Percentiles rank a stretch among this genome's conserved stretches.
Conservation (phyloP, 1,284 basidiomycete genomes). For the Moniliophthora roreri region DNA sequence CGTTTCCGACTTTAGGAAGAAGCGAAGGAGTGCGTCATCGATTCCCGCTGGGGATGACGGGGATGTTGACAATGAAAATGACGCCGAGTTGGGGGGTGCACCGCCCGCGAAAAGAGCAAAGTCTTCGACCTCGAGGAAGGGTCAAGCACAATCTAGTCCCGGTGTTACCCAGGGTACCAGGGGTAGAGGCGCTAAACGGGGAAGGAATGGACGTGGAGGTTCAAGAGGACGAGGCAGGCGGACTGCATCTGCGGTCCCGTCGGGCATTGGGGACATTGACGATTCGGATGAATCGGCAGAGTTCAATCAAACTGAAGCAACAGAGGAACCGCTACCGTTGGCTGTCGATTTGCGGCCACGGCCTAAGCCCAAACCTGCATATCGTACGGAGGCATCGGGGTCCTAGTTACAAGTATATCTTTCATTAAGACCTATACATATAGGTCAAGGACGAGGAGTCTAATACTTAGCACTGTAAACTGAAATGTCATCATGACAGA, state of each 20-base stretch:
- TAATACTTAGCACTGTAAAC: no score
- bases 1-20: constrained; percentile 76
- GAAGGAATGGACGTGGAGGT: not conserved
- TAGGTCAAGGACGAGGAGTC: no score
- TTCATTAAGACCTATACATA: not conserved
- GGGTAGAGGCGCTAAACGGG: not conserved
- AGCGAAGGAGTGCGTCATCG: constrained; percentile 15
- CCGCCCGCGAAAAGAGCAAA: constrained; percentile 9
- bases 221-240: not conserved
- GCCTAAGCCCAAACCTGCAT: constrained; percentile 24
- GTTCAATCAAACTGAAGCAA: constrained; percentile 9
- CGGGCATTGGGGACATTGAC: constrained; percentile 5
- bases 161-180: not conserved
- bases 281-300: not conserved
- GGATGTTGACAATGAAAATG: constrained; percentile 4
- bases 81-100: not conserved
- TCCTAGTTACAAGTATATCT: not conserved
- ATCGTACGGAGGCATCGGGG: not conserved
- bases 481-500: no score
- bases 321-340: constrained; percentile 15
- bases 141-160: constrained; percentile 8
- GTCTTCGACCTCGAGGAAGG: constrained; percentile 3
- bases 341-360: constrained; percentile 25
- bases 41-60: constrained; percentile 19
- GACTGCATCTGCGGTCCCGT: not conserved